Base-by-base conservation (phyloP, 1,284 basidiomycete genomes). In the Singerocomus inundabilis region DNA sequence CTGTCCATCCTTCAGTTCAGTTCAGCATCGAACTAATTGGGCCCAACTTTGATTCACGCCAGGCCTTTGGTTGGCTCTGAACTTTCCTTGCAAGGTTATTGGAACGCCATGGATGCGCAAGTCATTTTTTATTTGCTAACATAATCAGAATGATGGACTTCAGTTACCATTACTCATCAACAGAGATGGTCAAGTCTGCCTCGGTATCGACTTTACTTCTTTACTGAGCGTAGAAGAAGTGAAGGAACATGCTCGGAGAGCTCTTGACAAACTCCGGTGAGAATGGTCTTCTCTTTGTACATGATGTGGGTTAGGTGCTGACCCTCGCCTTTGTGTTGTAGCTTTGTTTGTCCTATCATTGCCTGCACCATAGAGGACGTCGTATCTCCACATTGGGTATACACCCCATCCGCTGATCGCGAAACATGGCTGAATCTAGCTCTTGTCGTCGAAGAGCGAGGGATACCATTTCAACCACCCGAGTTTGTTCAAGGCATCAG, bases 21-120 rank as follows among this genome's bases (percentile, higher is more conserved):
- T 21, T 31, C 13, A 21, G 13, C 3, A 0, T 15, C 21, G 0
- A 13, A 32, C 13, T 50, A 12, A 59, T 46, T 7, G 4, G 2
- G 5, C 1, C 26, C 21, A 21, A 21, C 21, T 21, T 21, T 21
- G 25, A 11, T 24, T 13, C 36, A 5, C 4, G 0, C 31, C 18
- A 60, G 58, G 15, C 51, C 39, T 7, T 21, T 62, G 39, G 40
- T 60, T 18, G 58, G 60, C 26, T 63, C 60, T 28, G 60, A 60
- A 24, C 46, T 52, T 39, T 3, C 24, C 12, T 39, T 60, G 42
- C 60, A 59, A 16, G 48, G 13, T 33, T 5, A 44, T 34, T 59
- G 54, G 57, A 34, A 60, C 18, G 5, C 35, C 6, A 50, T 31
- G 37, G 57, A 58, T 34, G 57, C 49, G 54, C n/a, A 40, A 57